These are phyloP conservation scores for Chlamydomonas applanata DNA, from an alignment of 139 green algal species.

Conservation along the genomic window DNA sequence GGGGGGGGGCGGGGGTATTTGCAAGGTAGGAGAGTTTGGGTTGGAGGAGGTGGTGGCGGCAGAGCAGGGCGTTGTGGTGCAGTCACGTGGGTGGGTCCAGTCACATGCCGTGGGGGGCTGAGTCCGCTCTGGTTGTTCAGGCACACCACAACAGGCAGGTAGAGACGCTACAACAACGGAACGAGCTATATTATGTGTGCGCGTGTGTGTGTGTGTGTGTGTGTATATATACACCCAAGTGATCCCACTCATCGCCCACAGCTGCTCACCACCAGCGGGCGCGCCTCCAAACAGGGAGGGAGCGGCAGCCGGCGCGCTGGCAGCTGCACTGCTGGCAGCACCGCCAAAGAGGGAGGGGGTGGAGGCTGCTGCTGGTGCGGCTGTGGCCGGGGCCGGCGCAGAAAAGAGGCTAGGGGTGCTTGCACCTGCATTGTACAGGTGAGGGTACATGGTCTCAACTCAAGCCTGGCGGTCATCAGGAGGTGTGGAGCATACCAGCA, in stretches of 20 bases:
- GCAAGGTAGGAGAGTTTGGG: too few species aligned
- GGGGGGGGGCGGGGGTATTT: too few species aligned
- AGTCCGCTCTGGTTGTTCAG: too few species aligned
- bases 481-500: not conserved
- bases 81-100: too few species aligned
- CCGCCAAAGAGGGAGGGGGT: not conserved
- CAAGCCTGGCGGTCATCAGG: not conserved
- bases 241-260: not conserved
- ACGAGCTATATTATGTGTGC: not conserved
- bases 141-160: too few species aligned
- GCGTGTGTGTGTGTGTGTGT: slow-evolving; percentile 4
- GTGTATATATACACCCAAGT: not conserved
- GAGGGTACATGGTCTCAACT: too few species aligned
- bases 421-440: too few species aligned
- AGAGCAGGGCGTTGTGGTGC: too few species aligned
- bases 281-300: slow-evolving; percentile 4
- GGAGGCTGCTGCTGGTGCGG: not conserved
- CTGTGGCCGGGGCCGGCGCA: not conserved
- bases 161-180: too few species aligned
- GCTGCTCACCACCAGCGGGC: not conserved
- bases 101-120: too few species aligned
- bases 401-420: too few species aligned
- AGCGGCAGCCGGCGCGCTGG: not conserved
- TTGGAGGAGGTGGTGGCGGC: too few species aligned
- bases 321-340: not conserved